These are phyloP conservation scores for Dissophora ornata DNA, from an alignment of 192 early-diverging fungal species.

Conservation along the genomic window DNA sequence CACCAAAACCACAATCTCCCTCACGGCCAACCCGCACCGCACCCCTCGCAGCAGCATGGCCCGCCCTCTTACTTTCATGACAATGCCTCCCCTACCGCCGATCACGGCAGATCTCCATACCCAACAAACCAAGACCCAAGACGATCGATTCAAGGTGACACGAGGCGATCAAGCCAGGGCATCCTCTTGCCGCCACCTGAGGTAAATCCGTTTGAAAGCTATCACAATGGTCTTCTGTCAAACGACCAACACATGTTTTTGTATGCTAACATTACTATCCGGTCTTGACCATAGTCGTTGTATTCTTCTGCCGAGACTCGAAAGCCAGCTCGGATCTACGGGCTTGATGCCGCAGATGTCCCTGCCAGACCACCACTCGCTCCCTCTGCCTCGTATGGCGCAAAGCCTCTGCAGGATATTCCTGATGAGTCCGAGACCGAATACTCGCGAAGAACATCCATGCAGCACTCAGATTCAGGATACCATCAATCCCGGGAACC, in stretches of 20 bases:
- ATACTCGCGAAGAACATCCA: conserved; percentile 10
- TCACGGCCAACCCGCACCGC: conserved; percentile 2
- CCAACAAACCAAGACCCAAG: background rate
- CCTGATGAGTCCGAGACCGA: conserved; percentile 16
- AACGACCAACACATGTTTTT: no score
- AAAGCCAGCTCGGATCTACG: conserved; percentile 24
- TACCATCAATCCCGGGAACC: conserved; percentile 4
- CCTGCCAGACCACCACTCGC: conserved; percentile 23
- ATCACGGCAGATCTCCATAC: conserved; percentile 12
- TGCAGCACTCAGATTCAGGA: conserved; percentile 7
- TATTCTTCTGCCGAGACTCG: background rate
- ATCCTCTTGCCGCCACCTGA: conserved; percentile 24
- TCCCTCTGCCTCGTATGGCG: conserved; percentile 19
- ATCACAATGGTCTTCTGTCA: background rate
- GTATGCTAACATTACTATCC: background rate
- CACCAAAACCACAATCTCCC: background rate
- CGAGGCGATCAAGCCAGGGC: conserved; percentile 25
- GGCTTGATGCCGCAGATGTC: conserved; percentile 36
- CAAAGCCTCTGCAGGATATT: conserved; percentile 23
- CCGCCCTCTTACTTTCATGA: conserved; percentile 14
- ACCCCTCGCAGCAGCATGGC: background rate
- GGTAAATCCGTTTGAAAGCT: background rate
- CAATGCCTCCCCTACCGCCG: background rate
- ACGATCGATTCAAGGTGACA: conserved; percentile 24
- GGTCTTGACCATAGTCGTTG: background rate